These are phyloP conservation scores for Xylaria sp. DNA, from an alignment of 2,329 filamentous ascomycete genomes.

Conservation along the genomic window DNA sequence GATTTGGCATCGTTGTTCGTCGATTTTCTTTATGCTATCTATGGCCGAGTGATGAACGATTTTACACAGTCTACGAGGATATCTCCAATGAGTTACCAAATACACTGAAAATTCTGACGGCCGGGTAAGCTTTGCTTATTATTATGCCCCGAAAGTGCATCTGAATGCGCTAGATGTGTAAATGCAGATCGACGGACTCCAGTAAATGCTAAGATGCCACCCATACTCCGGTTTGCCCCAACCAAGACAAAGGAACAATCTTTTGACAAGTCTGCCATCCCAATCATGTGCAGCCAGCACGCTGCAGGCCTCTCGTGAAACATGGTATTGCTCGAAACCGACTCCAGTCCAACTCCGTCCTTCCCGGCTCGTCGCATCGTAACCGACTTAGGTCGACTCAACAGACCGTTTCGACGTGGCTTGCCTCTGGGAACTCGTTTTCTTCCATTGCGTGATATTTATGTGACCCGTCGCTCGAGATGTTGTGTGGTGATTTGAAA, in stretches of 20 bases:
- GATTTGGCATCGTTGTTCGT: neutral
- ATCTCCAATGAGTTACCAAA: conserved; percentile 36
- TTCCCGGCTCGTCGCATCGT: conserved; percentile 10
- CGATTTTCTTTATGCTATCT: neutral
- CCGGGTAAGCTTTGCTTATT: conserved; percentile 10
- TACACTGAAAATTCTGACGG: conserved; percentile 42
- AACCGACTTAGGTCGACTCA: neutral
- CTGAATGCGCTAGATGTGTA: neutral
- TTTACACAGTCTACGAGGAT: conserved; percentile 38
- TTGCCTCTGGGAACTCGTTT: neutral
- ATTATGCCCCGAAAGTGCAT: neutral
- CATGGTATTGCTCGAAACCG: too few species aligned
- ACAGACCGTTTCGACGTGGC: conserved; percentile 1
- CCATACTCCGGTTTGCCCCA: neutral
- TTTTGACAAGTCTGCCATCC: neutral
- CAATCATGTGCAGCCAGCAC: neutral
- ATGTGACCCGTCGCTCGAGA: conserved; percentile 17
- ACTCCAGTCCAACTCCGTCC: conserved; percentile 8
- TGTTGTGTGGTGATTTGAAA: conserved; percentile 19
- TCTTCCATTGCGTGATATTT: conserved; percentile 1
- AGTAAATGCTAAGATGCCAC: neutral
- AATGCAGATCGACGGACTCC: neutral
- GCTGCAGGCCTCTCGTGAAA: neutral
- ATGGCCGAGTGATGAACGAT: conserved; percentile 37
- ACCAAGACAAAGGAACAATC: neutral